Conservation (phyloP, 768 basidiomycete genomes). For the Hericium erinaceus region DNA sequence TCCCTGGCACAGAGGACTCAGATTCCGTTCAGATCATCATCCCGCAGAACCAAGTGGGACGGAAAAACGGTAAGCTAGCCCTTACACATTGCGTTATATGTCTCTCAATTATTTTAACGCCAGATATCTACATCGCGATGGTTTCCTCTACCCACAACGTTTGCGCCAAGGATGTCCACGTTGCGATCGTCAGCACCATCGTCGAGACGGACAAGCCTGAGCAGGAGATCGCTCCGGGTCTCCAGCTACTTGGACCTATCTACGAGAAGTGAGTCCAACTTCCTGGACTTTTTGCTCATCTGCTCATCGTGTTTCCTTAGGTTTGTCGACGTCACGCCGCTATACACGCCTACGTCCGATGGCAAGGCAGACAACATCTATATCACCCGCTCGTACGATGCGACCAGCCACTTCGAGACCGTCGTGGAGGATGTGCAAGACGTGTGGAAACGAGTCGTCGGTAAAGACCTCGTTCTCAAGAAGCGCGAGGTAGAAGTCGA, state of each 20-base stretch:
- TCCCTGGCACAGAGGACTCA: slow-evolving; percentile 91
- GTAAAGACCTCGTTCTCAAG: slow-evolving; percentile 74
- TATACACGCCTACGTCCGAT: slow-evolving; percentile 81
- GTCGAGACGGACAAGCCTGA: slow-evolving; percentile 93
- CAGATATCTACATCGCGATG: slow-evolving; percentile 98
- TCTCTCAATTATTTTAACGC: slow-evolving; percentile 4
- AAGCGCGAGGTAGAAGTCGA: slow-evolving; percentile 71
- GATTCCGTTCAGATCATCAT: slow-evolving; percentile 98
- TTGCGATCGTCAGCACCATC: slow-evolving; percentile 97
- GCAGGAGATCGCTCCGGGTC: slow-evolving; percentile 84
- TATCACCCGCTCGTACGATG: slow-evolving; percentile 96
- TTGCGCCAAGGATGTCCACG: slow-evolving; percentile 88
- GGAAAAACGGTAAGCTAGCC: slow-evolving; percentile 69
- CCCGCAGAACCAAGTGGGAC: slow-evolving; percentile 93
- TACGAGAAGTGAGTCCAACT: slow-evolving; percentile 71
- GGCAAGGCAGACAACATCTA: slow-evolving; percentile 87
- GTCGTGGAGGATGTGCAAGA: slow-evolving; percentile 96
- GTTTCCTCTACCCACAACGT: slow-evolving; percentile 97
- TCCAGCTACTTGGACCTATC: slow-evolving; percentile 85
- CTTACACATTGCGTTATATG: background rate
- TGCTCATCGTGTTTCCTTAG: slow-evolving; percentile 29
- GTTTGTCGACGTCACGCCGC: slow-evolving; percentile 80
- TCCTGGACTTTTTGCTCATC: background rate
- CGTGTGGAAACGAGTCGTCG: slow-evolving; percentile 86
- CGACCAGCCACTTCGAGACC: slow-evolving; percentile 97